Conservation (phyloP, 495 filamentous ascomycete genomes). For the Coniosporium apollinis region DNA sequence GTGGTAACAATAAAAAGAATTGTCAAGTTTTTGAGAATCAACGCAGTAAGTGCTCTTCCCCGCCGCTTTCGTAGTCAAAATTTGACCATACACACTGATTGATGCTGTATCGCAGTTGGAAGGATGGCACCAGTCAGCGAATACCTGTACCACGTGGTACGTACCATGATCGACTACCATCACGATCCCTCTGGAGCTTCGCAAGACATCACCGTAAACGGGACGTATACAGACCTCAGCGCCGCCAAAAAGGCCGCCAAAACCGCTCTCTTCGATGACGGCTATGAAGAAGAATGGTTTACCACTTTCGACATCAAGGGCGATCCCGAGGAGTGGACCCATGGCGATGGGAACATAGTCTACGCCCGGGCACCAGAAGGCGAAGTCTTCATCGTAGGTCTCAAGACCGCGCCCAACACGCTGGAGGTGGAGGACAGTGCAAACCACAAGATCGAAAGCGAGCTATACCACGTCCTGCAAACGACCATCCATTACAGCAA, state of each 20-base stretch:
- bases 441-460: constrained; percentile 4
- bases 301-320: constrained; percentile 3
- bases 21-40: too few relatives aligned
- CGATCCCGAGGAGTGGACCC: constrained; percentile 5
- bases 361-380: constrained; percentile 2
- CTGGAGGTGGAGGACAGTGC: constrained; percentile 1
- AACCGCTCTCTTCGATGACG: constrained; percentile 1
- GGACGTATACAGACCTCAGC: constrained; percentile 6
- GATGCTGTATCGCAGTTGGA: too few relatives aligned
- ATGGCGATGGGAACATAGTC: constrained; percentile 4
- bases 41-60: too few relatives aligned
- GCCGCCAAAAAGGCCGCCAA: constrained; percentile 3
- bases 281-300: constrained; percentile 5
- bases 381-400: constrained; percentile 6
- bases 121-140: neutral
- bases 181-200: neutral
- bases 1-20: too few relatives aligned
- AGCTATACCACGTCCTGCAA: constrained; percentile 9
- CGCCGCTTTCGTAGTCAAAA: too few relatives aligned
- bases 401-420: constrained; percentile 8
- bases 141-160: constrained; percentile 5
- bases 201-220: constrained; percentile 1
- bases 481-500: constrained; percentile 8
- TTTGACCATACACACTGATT: too few relatives aligned
- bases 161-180: constrained; percentile 3